phyloP scores from a whole-genome alignment of 139 green algal genomes.

The Tetratostichococcus sp. region DNA sequence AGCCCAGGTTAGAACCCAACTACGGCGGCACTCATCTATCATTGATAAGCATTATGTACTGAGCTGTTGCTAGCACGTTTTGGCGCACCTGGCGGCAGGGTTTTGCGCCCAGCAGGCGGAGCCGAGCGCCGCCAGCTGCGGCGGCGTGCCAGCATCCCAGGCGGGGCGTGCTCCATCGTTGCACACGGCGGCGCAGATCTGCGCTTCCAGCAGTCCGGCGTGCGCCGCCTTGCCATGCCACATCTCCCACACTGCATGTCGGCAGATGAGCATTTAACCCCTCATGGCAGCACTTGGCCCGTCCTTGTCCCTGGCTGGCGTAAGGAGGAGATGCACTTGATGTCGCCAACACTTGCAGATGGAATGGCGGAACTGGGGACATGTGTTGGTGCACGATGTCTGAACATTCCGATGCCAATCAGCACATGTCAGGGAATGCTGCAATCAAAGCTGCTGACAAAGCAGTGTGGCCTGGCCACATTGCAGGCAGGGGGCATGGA shows the following conservation, averaged over 20 bases:
- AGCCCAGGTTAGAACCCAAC: no score
- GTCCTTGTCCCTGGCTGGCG: neutral
- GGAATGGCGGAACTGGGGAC: no score
- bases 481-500: no score
- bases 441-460: no score
- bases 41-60: no score
- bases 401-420: no score
- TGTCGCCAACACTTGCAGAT: no score
- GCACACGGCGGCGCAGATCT: constrained; percentile 18
- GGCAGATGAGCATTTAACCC: neutral
- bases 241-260: constrained; percentile 26
- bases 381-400: no score
- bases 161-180: constrained; percentile 7
- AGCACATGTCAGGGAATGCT: no score
- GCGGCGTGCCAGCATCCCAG: constrained; percentile 12
- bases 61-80: neutral
- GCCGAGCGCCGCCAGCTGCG: constrained; percentile 5
- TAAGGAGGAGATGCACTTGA: no score
- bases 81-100: constrained; percentile 4
- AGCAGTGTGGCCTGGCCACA: no score
- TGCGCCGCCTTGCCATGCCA: constrained; percentile 16
- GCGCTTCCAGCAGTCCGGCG: constrained; percentile 17
- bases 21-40: neutral
- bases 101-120: constrained; percentile 10
- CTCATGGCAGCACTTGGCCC: neutral